phyloP scores from a whole-genome alignment of 495 filamentous ascomycete species.

The Coniosporium apollinis region DNA sequence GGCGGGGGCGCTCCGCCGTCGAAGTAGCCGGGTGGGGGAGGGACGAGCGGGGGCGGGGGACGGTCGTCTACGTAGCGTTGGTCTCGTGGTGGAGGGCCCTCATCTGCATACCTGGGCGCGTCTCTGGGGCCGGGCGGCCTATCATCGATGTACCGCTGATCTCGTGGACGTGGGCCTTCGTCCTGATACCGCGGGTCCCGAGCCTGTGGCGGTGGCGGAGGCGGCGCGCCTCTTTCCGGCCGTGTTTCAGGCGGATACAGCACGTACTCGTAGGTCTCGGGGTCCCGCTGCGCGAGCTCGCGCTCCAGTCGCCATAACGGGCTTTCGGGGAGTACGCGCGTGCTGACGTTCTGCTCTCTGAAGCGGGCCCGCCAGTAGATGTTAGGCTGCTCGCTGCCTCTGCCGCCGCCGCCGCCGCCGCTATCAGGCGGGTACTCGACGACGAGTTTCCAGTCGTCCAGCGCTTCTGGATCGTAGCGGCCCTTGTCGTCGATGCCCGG shows the following conservation, averaged over 20 bases:
- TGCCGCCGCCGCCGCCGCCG: constrained; percentile 6
- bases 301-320: constrained; percentile 22
- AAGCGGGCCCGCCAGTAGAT: constrained; percentile 19
- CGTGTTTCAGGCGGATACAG: constrained; percentile 14
- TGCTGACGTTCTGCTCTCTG: constrained; percentile 13
- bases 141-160: too few species aligned
- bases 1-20: too few species aligned
- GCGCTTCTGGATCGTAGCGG: constrained; percentile 34
- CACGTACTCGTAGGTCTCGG: constrained; percentile 20
- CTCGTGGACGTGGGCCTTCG: too few species aligned
- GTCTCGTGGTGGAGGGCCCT: too few species aligned
- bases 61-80: too few species aligned
- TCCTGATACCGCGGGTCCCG: too few species aligned
- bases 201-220: too few species aligned
- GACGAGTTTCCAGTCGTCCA: constrained; percentile 29
- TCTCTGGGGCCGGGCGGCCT: too few species aligned
- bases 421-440: constrained; percentile 18
- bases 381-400: constrained; percentile 8
- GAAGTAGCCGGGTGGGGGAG: too few species aligned
- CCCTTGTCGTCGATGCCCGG: constrained; percentile 39
- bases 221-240: constrained; percentile 5
- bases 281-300: constrained; percentile 19
- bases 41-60: too few species aligned
- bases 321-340: constrained; percentile 17
- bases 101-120: too few species aligned